These are phyloP conservation scores for Podila clonocystis DNA, from an alignment of 192 early-diverging fungal species.

Conservation along the genomic window DNA sequence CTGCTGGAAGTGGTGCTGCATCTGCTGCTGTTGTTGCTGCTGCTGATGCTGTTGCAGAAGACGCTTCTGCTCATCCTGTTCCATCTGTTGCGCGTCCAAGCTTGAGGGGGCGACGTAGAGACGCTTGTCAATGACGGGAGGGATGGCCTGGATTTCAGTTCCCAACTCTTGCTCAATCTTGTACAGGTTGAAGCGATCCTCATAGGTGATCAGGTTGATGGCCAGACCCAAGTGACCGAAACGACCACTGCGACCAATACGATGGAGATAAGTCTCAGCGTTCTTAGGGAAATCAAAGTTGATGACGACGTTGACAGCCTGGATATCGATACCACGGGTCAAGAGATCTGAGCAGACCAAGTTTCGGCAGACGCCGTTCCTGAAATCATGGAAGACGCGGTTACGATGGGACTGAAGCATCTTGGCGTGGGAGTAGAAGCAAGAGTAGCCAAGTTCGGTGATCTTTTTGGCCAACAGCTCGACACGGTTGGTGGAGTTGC, in stretches of 20 bases:
- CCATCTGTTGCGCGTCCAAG: slow-evolving; percentile 71
- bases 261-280: slow-evolving; percentile 98
- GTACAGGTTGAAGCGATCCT: slow-evolving; percentile 98
- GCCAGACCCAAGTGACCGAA: slow-evolving; percentile 97
- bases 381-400: slow-evolving; percentile 99
- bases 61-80: slow-evolving; percentile 53
- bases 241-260: slow-evolving; percentile 97
- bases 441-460: slow-evolving; percentile 99
- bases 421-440: slow-evolving; percentile 99
- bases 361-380: slow-evolving; percentile 97
- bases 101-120: slow-evolving; percentile 86
- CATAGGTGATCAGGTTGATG: slow-evolving; percentile 98
- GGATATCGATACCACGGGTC: slow-evolving; percentile 99
- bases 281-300: slow-evolving; percentile 99
- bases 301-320: slow-evolving; percentile 99
- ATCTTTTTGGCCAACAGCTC: slow-evolving; percentile 99
- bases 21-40: slow-evolving; percentile 48
- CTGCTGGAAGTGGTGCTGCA: slow-evolving; percentile 27
- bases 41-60: slow-evolving; percentile 51
- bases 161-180: slow-evolving; percentile 98
- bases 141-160: slow-evolving; percentile 98
- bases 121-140: slow-evolving; percentile 94
- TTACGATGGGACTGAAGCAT: slow-evolving; percentile 99
- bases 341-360: slow-evolving; percentile 98
- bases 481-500: slow-evolving; percentile 98